phyloP scores from a whole-genome alignment of 768 basidiomycete species.

The Lactifluus pinguis region DNA sequence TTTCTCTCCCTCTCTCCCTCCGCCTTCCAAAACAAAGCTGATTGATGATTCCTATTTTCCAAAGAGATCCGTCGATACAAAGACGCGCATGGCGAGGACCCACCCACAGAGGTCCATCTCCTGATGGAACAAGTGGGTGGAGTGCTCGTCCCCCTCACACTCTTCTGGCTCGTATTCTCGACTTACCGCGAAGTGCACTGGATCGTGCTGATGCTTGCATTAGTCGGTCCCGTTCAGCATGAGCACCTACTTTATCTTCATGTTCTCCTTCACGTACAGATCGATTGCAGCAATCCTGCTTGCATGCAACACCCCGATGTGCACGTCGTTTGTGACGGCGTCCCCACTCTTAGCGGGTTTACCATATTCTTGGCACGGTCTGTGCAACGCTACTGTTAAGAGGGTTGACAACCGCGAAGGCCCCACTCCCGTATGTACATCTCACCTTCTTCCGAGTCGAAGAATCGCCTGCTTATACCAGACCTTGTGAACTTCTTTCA shows the following conservation, averaged over 20 bases:
- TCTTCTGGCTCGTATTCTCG: conserved; percentile 51
- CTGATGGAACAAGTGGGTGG: conserved; percentile 62
- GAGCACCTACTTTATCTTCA: conserved; percentile 57
- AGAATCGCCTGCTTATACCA: neutral
- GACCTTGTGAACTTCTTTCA: too few relatives aligned
- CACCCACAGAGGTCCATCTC: conserved; percentile 60
- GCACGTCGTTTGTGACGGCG: conserved; percentile 31
- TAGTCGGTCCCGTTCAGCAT: conserved; percentile 41
- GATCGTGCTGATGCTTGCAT: conserved; percentile 39
- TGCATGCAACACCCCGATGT: conserved; percentile 46
- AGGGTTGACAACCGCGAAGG: conserved; percentile 31
- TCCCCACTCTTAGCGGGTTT: conserved; percentile 36
- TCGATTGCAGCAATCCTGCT: conserved; percentile 51
- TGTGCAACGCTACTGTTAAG: conserved; percentile 33
- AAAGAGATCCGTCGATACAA: conserved; percentile 31
- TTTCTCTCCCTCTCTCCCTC: too few relatives aligned
- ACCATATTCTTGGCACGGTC: conserved; percentile 28
- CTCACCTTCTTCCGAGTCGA: too few relatives aligned
- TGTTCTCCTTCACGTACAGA: conserved; percentile 53
- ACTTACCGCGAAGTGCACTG: conserved; percentile 39
- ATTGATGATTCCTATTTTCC: neutral
- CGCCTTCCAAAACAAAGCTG: neutral
- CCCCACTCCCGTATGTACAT: conserved; percentile 40
- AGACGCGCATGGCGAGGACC: conserved; percentile 32
- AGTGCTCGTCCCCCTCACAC: conserved; percentile 49